Evolutionary conservation across 73 alveolate genomes (phyloP), one percentile per base, ranked within the genome.

Genomic region (Durusdinium trenchii): DNA sequence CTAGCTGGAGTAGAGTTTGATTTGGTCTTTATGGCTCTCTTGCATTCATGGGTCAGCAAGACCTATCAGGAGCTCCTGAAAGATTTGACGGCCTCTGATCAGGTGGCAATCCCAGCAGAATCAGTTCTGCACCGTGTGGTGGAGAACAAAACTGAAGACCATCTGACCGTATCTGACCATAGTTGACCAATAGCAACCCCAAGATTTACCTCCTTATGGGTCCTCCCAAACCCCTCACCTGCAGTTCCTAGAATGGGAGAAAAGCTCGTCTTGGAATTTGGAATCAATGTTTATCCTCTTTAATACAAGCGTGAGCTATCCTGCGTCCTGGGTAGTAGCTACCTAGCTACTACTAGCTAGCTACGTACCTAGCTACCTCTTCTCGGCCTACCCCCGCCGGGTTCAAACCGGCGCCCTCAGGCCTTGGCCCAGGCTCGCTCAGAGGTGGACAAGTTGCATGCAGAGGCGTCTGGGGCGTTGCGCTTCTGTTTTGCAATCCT

Each of bases 371-470:
- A 38, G 23, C n/a, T 23, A 76, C 52, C 85, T 35, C 54, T 23
- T 30, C 54, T 32, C 20, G 47, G 50, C 30, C 54, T 0, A 42
- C 38, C 28, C 5, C n/a, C n/a, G n/a, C n/a, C n/a, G n/a, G 26
- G 4, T 61, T 2, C 75, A 28, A 30, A 4, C 38, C 75, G 38
- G 48, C 40, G 7, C 50, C 57, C 36, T 9, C 76, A 86, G 95
- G 95, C 95, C 16, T 46, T 57, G 60, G 95, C 95, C 20, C 78
- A 86, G 76, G 79, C 83, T n/a, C 51, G 79, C 35, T 60, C 32
- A 30, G 95, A 86, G 83, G 95, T 86, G 95, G 95, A 86, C 12
- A 38, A 71, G 83, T 64, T 86, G 48, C 95, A 86, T 28, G 69
- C 79, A 23, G 95, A 86, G 95, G 95, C 30, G 81, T 35, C 81